These are phyloP conservation scores for Hemerocallis citrina DNA, from an alignment of 106 monocot species.

Conservation along the genomic window DNA sequence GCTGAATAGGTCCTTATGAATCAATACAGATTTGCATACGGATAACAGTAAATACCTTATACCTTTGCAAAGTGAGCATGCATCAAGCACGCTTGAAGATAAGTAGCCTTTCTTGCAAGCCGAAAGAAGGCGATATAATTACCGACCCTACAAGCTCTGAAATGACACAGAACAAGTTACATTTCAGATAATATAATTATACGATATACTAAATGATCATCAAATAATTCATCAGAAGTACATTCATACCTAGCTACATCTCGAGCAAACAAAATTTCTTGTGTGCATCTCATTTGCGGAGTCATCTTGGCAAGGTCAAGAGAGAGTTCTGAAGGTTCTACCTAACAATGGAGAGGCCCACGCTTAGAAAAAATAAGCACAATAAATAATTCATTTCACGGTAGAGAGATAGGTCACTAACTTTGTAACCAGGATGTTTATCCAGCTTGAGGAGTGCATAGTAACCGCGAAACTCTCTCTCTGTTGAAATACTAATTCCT, in stretches of 20 bases:
- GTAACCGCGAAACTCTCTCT: constrained; percentile 95
- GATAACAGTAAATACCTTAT: constrained; percentile 7
- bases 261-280: constrained; percentile 82
- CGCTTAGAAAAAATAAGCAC: background rate
- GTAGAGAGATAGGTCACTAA: constrained; percentile 19
- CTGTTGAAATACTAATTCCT: constrained; percentile 47
- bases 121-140: constrained; percentile 87
- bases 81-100: constrained; percentile 94
- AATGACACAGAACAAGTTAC: constrained; percentile 6
- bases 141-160: constrained; percentile 78
- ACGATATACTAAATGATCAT: too few species aligned
- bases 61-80: constrained; percentile 99
- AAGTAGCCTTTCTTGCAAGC: constrained; percentile 92
- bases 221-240: background rate
- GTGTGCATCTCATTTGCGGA: constrained; percentile 58
- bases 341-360: constrained; percentile 41
- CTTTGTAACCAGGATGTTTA: constrained; percentile 95
- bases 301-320: constrained; percentile 96
- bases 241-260: constrained; percentile 71
- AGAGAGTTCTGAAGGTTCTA: constrained; percentile 95
- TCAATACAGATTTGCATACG: too few species aligned
- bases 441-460: constrained; percentile 96
- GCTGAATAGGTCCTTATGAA: too few species aligned
- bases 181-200: background rate
- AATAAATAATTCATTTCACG: background rate